Conservation (phyloP, 306 rosid genomes). For the Medicago ruthenica region DNA sequence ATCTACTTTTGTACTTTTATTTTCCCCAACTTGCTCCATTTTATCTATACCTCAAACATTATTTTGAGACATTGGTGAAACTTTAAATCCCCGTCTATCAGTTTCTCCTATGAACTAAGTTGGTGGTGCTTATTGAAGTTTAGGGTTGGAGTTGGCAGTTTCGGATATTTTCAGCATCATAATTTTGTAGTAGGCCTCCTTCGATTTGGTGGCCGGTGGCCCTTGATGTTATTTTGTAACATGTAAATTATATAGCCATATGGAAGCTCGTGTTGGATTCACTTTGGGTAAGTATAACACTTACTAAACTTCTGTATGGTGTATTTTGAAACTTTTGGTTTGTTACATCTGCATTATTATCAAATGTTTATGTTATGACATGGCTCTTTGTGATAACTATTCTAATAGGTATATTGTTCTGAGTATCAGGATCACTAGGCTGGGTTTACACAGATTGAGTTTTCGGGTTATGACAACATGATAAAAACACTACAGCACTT, state of each 20-base stretch:
- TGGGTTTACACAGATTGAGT: neutral
- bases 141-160: slow-evolving; percentile 2
- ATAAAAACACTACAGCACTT: neutral
- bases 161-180: neutral
- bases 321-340: slow-evolving; percentile 12
- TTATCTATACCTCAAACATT: neutral
- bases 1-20: neutral
- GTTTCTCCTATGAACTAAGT: slow-evolving; percentile 1
- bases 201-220: slow-evolving; percentile 8
- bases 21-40: slow-evolving; percentile 20
- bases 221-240: slow-evolving; percentile 17
- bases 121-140: slow-evolving; percentile 2
- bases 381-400: neutral
- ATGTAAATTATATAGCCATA: slow-evolving; percentile 9
- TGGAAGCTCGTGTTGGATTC: neutral
- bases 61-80: neutral
- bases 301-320: neutral
- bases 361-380: neutral
- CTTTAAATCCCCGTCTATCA: neutral
- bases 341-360: neutral
- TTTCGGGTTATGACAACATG: neutral
- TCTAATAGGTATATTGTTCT: neutral
- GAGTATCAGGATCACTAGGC: neutral
- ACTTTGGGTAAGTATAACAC: neutral
- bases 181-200: neutral